A percentile compares a stretch with the other conserved stretches of the same genome.
Conservation (phyloP, 108 stramenopile species). For the Nitzschia sp. region DNA sequence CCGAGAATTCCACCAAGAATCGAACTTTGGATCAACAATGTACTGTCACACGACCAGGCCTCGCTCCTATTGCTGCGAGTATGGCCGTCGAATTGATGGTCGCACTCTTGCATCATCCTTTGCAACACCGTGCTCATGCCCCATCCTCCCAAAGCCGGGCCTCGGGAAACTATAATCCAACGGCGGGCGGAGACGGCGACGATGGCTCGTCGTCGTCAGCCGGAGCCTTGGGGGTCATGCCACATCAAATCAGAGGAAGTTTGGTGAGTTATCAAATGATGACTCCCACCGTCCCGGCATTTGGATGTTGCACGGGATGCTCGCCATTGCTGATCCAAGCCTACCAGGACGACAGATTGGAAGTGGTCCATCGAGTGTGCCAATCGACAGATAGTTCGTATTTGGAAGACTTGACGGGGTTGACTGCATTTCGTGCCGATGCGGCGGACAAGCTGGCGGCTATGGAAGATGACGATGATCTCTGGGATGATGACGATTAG, state of each 20-base stretch:
- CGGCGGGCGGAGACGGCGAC: conserved; percentile 11
- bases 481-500: conserved; percentile 23
- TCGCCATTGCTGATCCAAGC: conserved; percentile 75
- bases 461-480: conserved; percentile 33
- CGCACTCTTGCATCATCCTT: conserved; percentile 89
- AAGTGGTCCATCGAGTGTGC: conserved; percentile 81
- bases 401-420: conserved; percentile 75
- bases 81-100: conserved; percentile 97
- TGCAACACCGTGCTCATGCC: conserved; percentile 57
- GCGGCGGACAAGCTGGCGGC: conserved; percentile 40
- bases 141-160: conserved; percentile 32
- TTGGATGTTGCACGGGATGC: conserved; percentile 92
- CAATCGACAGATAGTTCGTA: conserved; percentile 67
- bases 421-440: conserved; percentile 57
- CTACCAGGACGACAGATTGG: conserved; percentile 70
- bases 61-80: conserved; percentile 94
- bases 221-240: conserved; percentile 74
- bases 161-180: conserved; percentile 35
- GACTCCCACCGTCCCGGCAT: conserved; percentile 89
- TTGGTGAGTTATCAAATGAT: conserved; percentile 90
- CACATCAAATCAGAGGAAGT: conserved; percentile 94
- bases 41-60: conserved; percentile 97
- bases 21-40: conserved; percentile 99
- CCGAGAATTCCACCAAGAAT: conserved; percentile 93
- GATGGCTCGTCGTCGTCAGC: neutral